These are phyloP conservation scores for Besnoitia besnoiti DNA, from an alignment of 169 alveolate genomes.

Conservation along the genomic window DNA sequence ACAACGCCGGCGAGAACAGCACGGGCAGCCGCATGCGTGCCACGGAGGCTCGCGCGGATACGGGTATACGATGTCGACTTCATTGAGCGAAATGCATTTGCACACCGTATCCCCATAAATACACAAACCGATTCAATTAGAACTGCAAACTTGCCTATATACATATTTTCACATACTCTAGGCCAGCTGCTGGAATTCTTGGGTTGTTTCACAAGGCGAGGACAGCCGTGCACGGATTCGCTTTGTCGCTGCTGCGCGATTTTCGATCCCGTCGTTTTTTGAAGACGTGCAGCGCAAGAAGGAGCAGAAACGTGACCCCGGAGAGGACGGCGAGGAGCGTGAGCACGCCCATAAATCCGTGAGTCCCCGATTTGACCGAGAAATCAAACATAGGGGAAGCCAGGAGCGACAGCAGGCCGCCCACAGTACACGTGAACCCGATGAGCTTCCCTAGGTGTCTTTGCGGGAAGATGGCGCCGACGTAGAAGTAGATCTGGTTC, in stretches of 20 bases:
- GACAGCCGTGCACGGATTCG: background rate
- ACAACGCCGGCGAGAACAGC: too few species aligned
- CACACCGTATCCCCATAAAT: too few species aligned
- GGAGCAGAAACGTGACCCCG: background rate
- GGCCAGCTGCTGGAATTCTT: too few species aligned
- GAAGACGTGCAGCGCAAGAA: background rate
- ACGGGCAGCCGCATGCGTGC: too few species aligned
- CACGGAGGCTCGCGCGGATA: too few species aligned
- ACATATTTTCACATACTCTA: too few species aligned
- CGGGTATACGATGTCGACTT: too few species aligned
- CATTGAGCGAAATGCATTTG: too few species aligned
- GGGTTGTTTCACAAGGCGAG: background rate
- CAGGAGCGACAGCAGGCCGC: slow-evolving; percentile 40
- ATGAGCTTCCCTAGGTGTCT: slow-evolving; percentile 47
- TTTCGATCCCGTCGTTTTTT: background rate
- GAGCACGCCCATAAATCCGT: background rate
- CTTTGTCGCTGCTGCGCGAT: background rate
- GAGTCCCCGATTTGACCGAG: slow-evolving; percentile 13
- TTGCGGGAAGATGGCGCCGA: slow-evolving; percentile 9
- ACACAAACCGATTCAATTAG: too few species aligned
- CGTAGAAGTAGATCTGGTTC: slow-evolving; percentile 26
- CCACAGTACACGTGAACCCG: slow-evolving; percentile 43
- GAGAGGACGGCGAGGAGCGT: slow-evolving; percentile 16
- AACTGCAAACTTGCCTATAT: too few species aligned
- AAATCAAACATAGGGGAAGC: slow-evolving; percentile 46